phyloP scores from a whole-genome alignment of 225 moss, liverwort and hornwort species.

The Neckera pumila region DNA sequence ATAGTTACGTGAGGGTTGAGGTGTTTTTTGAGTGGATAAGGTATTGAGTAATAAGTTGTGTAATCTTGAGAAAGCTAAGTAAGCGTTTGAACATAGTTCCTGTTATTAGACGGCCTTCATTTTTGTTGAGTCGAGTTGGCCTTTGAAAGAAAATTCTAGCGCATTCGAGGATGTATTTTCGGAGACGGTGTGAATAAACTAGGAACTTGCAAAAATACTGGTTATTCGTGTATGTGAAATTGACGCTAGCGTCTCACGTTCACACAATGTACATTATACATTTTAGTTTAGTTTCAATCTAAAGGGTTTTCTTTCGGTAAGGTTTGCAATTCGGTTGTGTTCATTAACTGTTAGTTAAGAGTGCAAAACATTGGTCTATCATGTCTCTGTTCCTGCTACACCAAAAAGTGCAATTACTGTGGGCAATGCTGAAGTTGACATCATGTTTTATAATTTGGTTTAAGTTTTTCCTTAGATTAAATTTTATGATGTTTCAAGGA shows the following conservation, averaged over 20 bases:
- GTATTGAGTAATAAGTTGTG: too few species aligned
- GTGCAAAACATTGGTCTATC: background rate
- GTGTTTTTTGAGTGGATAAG: background rate
- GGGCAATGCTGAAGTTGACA: background rate
- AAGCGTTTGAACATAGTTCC: background rate
- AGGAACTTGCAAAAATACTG: background rate
- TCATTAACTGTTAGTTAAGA: background rate
- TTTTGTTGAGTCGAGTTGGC: background rate
- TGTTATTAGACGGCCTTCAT: background rate
- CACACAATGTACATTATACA: background rate
- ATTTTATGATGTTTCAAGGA: background rate
- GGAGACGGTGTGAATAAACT: background rate
- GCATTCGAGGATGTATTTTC: background rate
- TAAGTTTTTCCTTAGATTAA: background rate
- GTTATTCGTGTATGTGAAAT: background rate
- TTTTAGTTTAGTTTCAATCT: background rate
- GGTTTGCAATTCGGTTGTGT: background rate
- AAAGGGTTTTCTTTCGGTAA: background rate
- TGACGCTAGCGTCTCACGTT: background rate
- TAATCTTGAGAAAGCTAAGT: background rate
- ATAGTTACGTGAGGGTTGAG: background rate
- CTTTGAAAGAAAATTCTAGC: background rate
- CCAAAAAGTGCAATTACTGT: too few species aligned
- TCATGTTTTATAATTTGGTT: background rate
- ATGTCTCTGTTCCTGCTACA: background rate